Evolutionary conservation across 2,329 filamentous ascomycete genomes (phyloP).

Genomic region (Penicillium sp.): DNA sequence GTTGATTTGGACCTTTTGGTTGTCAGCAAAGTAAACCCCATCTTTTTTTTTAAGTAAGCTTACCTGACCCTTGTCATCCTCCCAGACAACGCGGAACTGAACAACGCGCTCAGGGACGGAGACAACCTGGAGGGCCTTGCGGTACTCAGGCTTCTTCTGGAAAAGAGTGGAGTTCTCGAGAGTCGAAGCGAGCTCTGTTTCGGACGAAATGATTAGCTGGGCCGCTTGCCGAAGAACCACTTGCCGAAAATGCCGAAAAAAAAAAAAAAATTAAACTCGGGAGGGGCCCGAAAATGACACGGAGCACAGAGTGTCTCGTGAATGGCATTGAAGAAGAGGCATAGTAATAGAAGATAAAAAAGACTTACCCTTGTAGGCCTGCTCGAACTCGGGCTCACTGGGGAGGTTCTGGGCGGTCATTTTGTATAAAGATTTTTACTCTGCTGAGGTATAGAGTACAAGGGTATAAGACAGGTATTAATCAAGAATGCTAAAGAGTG

Average conservation of each 20-base stretch:
- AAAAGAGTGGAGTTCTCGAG: slow-evolving; percentile 93
- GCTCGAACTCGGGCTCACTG: slow-evolving; percentile 93
- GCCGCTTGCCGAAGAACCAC: slow-evolving; percentile 11
- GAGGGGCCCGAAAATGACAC: background rate
- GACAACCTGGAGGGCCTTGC: slow-evolving; percentile 78
- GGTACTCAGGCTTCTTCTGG: slow-evolving; percentile 89
- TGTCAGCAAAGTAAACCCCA: background rate
- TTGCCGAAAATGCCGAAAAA: slow-evolving; percentile 19
- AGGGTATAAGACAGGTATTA: background rate
- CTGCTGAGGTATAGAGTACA: background rate
- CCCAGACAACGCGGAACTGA: slow-evolving; percentile 97
- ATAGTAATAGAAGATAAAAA: slow-evolving; percentile 21
- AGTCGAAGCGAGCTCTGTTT: slow-evolving; percentile 80
- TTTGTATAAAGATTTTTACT: slow-evolving; percentile 11
- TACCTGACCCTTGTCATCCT: slow-evolving; percentile 73
- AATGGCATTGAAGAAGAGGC: slow-evolving; percentile 1
- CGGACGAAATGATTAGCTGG: slow-evolving; percentile 14
- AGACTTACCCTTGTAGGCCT: slow-evolving; percentile 83
- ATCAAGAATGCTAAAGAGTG: slow-evolving; percentile 8
- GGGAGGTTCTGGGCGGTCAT: slow-evolving; percentile 73
- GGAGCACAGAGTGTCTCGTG: background rate
- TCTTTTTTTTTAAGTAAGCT: slow-evolving; percentile 8
- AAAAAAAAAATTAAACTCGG: slow-evolving; percentile 2
- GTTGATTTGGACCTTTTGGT: slow-evolving; percentile 72
- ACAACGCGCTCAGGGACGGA: slow-evolving; percentile 91